A percentile compares a stretch with the other conserved stretches of the same genome.
Conservation (phyloP, 768 basidiomycete genomes). For the Pulveroboletus sp. region DNA sequence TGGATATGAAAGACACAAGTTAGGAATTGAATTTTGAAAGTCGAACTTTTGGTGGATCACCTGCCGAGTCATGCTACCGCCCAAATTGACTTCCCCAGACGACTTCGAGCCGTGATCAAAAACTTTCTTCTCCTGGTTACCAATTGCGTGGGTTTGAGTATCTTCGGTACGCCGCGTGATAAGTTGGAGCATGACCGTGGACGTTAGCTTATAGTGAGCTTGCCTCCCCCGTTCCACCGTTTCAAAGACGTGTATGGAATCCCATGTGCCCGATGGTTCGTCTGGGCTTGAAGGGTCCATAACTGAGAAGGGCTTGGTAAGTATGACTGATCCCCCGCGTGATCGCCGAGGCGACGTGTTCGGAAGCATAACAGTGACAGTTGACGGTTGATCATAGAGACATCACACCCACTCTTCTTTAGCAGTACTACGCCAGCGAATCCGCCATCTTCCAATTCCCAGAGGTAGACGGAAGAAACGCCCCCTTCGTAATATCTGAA, state of each 20-base stretch:
- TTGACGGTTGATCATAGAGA: not conserved
- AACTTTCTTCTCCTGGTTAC: conserved; percentile 33
- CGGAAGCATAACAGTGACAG: conserved; percentile 2
- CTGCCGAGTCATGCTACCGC: conserved; percentile 97
- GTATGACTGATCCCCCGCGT: not conserved
- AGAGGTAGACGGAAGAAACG: conserved; percentile 92
- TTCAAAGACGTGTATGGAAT: conserved; percentile 98
- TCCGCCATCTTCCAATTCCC: conserved; percentile 95
- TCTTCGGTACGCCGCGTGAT: conserved; percentile 47
- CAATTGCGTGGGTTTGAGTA: conserved; percentile 7
- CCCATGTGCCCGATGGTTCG: conserved; percentile 88
- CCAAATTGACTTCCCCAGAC: conserved; percentile 76
- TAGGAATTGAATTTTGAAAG: conserved; percentile 9
- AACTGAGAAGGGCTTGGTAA: conserved; percentile 37
- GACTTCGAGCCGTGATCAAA: conserved; percentile 49
- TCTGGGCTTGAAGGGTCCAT: conserved; percentile 52
- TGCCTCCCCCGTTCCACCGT: conserved; percentile 85
- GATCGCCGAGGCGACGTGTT: not conserved
- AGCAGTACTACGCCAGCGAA: conserved; percentile 96
- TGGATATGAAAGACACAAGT: conserved; percentile 29
- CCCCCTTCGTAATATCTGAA: conserved; percentile 96
- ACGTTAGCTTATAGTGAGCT: conserved; percentile 96
- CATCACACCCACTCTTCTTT: conserved; percentile 71
- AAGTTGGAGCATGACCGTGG: conserved; percentile 94
- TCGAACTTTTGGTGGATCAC: conserved; percentile 41